Evolutionary conservation across 2,329 filamentous ascomycete genomes (phyloP).

Genomic region (Cladophialophora psammophila): DNA sequence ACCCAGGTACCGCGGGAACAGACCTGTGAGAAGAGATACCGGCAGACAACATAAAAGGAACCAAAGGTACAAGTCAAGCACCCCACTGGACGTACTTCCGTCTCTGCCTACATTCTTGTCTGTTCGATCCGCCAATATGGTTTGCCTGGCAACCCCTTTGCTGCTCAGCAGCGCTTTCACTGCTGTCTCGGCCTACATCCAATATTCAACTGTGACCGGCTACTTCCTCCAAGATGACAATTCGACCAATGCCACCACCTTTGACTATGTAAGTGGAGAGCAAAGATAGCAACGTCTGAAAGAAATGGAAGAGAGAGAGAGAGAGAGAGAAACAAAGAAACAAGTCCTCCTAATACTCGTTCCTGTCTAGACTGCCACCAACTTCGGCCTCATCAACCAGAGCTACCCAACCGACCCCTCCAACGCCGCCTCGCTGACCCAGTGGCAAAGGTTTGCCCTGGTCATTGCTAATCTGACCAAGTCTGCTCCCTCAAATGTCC

Average conservation of each 20-base stretch:
- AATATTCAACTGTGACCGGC: slow-evolving; percentile 53
- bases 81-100: not conserved
- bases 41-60: not conserved
- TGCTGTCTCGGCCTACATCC: slow-evolving; percentile 28
- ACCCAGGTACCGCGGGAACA: not conserved
- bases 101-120: not conserved
- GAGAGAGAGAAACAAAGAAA: not conserved
- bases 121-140: slow-evolving; percentile 14
- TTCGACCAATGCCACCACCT: slow-evolving; percentile 54
- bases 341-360: not conserved
- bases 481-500: slow-evolving; percentile 47
- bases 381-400: slow-evolving; percentile 60
- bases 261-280: slow-evolving; percentile 55
- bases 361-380: slow-evolving; percentile 47
- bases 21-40: not conserved
- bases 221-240: slow-evolving; percentile 62
- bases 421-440: slow-evolving; percentile 51
- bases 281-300: not conserved
- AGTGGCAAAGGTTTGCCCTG: slow-evolving; percentile 63
- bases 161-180: slow-evolving; percentile 19
- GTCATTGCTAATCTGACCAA: slow-evolving; percentile 58
- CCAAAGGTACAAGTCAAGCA: not conserved
- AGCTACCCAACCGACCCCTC: slow-evolving; percentile 52
- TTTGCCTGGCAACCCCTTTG: slow-evolving; percentile 20
- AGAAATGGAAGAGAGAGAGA: not conserved